These are phyloP conservation scores for Chrysanthemum makinoi DNA, from an alignment of 129 eudicot genomes.

Conservation along the genomic window DNA sequence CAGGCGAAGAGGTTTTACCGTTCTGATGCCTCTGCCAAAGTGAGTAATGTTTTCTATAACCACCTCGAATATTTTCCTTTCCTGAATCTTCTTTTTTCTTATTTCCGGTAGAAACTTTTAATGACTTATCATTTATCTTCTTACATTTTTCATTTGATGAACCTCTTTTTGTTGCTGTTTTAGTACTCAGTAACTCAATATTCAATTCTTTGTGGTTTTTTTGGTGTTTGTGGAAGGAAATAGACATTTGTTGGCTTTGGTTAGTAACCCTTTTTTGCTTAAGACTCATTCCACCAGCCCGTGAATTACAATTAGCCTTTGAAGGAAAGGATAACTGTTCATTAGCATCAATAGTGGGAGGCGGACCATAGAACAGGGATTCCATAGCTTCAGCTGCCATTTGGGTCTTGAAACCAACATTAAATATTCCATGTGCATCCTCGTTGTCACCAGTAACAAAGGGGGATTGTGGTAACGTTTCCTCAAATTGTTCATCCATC, in stretches of 20 bases:
- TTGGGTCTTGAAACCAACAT: constrained; percentile 75
- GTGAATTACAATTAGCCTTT: constrained; percentile 27
- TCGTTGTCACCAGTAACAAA: constrained; percentile 17
- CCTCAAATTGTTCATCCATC: constrained; percentile 33
- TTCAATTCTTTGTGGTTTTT: constrained; percentile 18
- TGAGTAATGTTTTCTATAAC: no score
- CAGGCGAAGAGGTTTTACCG: constrained; percentile 23
- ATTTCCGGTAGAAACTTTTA: constrained; percentile 18
- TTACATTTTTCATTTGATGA: constrained; percentile 23
- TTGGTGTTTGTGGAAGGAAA: constrained; percentile 13
- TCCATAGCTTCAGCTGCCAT: constrained; percentile 94
- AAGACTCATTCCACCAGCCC: constrained; percentile 18
- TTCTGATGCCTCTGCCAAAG: no score
- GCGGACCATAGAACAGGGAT: constrained; percentile 49
- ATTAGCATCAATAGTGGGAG: constrained; percentile 26
- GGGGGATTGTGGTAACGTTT: constrained; percentile 25
- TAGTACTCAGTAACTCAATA: constrained; percentile 7
- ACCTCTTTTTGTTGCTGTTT: constrained; percentile 12
- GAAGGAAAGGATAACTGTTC: constrained; percentile 1
- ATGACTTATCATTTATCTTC: constrained; percentile 11
- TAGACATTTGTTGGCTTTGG: constrained; percentile 22
- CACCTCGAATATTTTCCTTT: constrained; percentile 10
- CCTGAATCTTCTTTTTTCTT: constrained; percentile 26
- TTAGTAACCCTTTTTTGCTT: constrained; percentile 27
- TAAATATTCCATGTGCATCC: constrained; percentile 30